Conservation (phyloP, 208 protist species). For the Leishmania martiniquensis region DNA sequence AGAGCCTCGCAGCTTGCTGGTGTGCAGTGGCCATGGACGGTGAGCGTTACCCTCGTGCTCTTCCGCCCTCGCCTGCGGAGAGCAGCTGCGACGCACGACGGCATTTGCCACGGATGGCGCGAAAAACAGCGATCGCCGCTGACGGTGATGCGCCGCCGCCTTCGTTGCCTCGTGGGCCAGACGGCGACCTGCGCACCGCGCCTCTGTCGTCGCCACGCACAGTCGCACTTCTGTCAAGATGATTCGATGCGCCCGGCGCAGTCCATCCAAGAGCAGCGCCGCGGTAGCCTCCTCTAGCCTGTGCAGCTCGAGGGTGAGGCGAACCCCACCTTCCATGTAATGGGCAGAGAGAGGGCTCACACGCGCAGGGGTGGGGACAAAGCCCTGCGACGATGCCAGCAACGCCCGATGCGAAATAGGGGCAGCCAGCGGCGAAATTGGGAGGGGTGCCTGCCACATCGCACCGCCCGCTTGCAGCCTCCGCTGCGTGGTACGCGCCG, state of each 20-base stretch:
- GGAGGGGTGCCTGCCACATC: neutral
- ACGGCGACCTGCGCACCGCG: constrained; percentile 15
- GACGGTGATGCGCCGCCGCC: constrained; percentile 8
- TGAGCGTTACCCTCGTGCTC: neutral
- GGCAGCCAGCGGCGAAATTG: neutral
- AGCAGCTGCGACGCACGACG: neutral
- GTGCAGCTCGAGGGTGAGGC: constrained; percentile 40
- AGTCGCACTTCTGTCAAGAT: constrained; percentile 13
- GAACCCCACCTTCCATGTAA: neutral
- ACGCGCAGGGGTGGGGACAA: neutral
- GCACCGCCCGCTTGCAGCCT: neutral
- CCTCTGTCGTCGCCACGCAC: constrained; percentile 20
- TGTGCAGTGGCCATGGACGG: neutral
- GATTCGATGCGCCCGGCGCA: constrained; percentile 24
- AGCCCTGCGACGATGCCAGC: neutral
- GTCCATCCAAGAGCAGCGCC: constrained; percentile 24
- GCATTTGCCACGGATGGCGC: neutral
- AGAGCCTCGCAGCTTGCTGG: neutral
- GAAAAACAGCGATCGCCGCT: neutral
- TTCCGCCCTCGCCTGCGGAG: neutral
- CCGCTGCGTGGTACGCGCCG: neutral
- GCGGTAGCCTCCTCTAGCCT: constrained; percentile 25
- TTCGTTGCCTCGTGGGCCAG: constrained; percentile 16
- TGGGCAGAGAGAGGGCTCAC: neutral
- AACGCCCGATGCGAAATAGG: neutral